Evolutionary conservation across 23 red algal genomes (phyloP), one percentile per base, ranked within the genome.

Genomic region (Gracilaria gracilis): DNA sequence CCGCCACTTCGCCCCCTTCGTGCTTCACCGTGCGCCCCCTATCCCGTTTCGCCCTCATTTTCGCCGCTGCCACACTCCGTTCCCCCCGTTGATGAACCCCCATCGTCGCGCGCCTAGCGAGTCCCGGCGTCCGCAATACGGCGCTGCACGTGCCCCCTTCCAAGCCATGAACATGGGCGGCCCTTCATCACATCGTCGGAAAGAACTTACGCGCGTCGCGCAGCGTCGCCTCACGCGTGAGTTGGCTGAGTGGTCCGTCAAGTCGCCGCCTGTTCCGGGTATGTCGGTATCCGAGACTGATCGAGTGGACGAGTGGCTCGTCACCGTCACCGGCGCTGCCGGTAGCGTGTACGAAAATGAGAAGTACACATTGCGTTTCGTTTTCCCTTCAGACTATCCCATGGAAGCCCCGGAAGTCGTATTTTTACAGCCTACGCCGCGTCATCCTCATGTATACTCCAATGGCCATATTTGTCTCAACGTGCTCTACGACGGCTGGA

Each of bases 381-480:
- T 87, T 38, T 98, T 98, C 64, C 96, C 96, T 38, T 53, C 83
- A 3, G 96, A 98, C 66, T 98, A 98, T 51, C 96, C 96, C 39
- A 95, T 98, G 83, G 96, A 98, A 78, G 74, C 96, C 17, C 96
- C 96, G 4, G 96, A 98, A 84, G 93, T 98, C 32, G 80, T 95
- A 27, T 98, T 98, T 93, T 57, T 95, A 38, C 87, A 66, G 42
- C 96, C 96, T 19, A 93, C 89, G 32, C 96, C 96, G 34, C 76
- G 71, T 48, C 96, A 98, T 78, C 96, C 87, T 8, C 96, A 98
- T 46, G 89, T 98, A n/a, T 98, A 98, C 55, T 91, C 91, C 7
- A 98, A 98, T 75, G 96, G 96, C 9, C 96, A 98, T 58, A 92
- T 98, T 65, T 98, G 96, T 88, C 77, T 98, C 34, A 94, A 94